These are phyloP conservation scores for Medicago arabica DNA, from an alignment of 306 rosid genomes.

Conservation along the genomic window DNA sequence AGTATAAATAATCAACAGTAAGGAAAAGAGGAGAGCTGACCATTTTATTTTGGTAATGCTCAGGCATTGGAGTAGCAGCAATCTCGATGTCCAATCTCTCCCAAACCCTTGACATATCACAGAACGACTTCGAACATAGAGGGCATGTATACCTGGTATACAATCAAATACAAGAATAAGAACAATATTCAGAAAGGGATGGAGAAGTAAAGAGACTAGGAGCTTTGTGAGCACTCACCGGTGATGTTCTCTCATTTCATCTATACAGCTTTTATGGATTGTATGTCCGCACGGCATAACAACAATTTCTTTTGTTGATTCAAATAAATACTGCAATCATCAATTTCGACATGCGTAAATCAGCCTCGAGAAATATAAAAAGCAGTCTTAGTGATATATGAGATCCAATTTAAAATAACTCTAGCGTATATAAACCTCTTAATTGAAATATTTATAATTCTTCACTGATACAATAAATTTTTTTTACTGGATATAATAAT, in stretches of 20 bases:
- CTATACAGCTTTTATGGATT: conserved; percentile 74
- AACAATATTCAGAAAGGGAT: not conserved
- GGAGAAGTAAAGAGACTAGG: not conserved
- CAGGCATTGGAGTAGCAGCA: conserved; percentile 81
- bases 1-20: not conserved
- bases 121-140: conserved; percentile 82
- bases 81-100: conserved; percentile 78
- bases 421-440: not conserved
- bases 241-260: conserved; percentile 83
- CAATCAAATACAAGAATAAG: conserved; percentile 6
- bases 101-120: conserved; percentile 93
- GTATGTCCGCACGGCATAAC: conserved; percentile 92
- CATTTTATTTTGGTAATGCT: conserved; percentile 64
- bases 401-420: not conserved
- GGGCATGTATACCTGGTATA: conserved; percentile 76
- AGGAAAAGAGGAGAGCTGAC: conserved; percentile 39
- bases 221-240: conserved; percentile 57
- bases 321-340: conserved; percentile 75
- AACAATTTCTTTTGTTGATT: conserved; percentile 63
- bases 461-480: not conserved
- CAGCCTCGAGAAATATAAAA: conserved; percentile 28
- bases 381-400: not conserved
- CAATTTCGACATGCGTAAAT: conserved; percentile 15
- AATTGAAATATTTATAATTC: not conserved
- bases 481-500: too few species aligned